phyloP scores from a whole-genome alignment of 2,329 filamentous ascomycete species.

The Hypomyces perniciosus region DNA sequence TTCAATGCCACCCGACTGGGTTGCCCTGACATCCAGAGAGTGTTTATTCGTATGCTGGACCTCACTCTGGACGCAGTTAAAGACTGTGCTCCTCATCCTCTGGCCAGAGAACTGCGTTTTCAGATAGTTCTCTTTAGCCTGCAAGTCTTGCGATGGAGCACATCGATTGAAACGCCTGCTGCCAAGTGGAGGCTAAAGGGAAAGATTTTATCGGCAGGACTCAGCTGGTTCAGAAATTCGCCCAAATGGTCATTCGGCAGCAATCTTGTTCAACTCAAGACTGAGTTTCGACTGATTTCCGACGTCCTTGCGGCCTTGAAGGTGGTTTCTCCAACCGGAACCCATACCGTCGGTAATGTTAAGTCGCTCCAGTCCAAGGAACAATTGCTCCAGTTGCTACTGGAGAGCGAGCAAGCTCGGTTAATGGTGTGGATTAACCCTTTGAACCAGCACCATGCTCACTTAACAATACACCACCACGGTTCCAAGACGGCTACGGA shows the following conservation, averaged over 20 bases:
- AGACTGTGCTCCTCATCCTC: constrained; percentile 67
- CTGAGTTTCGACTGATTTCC: constrained; percentile 74
- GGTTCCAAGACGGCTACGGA: constrained; percentile 34
- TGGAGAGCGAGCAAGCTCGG: constrained; percentile 79
- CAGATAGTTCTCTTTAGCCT: constrained; percentile 80
- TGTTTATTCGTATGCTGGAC: constrained; percentile 76
- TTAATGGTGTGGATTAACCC: constrained; percentile 88
- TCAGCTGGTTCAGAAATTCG: constrained; percentile 81
- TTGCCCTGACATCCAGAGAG: constrained; percentile 71
- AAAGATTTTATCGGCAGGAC: constrained; percentile 74
- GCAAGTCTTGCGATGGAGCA: constrained; percentile 67
- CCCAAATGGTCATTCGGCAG: constrained; percentile 94
- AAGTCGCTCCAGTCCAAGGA: constrained; percentile 72
- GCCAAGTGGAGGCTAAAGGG: constrained; percentile 83
- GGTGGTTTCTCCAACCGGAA: constrained; percentile 55
- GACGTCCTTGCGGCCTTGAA: constrained; percentile 68
- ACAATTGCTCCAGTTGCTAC: constrained; percentile 69
- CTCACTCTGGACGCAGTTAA: constrained; percentile 71
- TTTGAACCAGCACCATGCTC: constrained; percentile 50
- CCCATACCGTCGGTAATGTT: constrained; percentile 45
- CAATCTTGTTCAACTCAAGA: constrained; percentile 87
- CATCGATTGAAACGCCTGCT: constrained; percentile 49
- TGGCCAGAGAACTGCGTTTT: constrained; percentile 88
- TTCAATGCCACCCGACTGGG: constrained; percentile 89
- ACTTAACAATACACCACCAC: constrained; percentile 35